Conservation (phyloP, 345 rosid genomes). For the Eucalyptus dawsonii region DNA sequence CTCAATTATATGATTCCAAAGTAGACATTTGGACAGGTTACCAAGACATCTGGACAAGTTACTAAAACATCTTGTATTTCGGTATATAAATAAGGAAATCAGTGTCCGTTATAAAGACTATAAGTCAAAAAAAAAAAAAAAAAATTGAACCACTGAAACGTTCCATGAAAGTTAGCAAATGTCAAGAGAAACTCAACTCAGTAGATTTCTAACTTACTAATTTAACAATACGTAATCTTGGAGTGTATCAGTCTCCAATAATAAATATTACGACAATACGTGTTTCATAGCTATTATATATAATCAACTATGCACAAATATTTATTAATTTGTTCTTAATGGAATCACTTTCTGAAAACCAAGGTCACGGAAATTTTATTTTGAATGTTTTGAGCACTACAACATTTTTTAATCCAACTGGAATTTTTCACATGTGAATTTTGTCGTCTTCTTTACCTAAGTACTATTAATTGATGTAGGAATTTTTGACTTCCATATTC, state of each 20-base stretch:
- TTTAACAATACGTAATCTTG: neutral
- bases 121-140: too few relatives aligned
- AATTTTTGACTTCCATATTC: too few relatives aligned
- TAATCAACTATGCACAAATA: neutral
- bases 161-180: neutral
- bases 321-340: neutral
- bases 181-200: neutral
- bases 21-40: neutral
- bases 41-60: too few relatives aligned
- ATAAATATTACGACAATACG: too few relatives aligned
- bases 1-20: neutral
- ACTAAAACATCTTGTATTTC: too few relatives aligned
- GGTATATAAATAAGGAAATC: too few relatives aligned
- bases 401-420: neutral
- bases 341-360: neutral
- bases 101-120: neutral
- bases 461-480: too few relatives aligned
- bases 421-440: neutral
- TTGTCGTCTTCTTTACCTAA: too few relatives aligned
- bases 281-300: neutral
- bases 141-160: too few relatives aligned
- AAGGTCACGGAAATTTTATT: neutral
- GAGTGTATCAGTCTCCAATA: neutral
- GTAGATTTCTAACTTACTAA: neutral
- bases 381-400: neutral